These are phyloP conservation scores for Xylariaceae sp. DNA, from an alignment of 2,329 filamentous ascomycete species.

Conservation along the genomic window DNA sequence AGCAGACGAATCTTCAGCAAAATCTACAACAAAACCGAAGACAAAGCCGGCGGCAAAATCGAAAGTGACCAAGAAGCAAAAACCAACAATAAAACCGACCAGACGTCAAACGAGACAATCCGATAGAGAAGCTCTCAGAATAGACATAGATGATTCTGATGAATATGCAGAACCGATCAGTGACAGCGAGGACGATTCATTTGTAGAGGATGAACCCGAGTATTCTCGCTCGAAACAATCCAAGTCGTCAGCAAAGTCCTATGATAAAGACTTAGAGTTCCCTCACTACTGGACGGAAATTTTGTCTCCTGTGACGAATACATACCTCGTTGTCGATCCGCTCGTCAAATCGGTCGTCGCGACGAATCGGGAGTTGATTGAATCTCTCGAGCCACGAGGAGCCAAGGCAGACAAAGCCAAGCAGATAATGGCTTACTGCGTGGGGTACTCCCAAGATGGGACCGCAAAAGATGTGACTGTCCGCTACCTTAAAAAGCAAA, in stretches of 20 bases:
- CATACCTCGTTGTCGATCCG: constrained; percentile 72
- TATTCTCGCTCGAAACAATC: constrained; percentile 37
- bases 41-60: constrained; percentile 26
- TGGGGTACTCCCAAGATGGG: constrained; percentile 76
- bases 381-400: constrained; percentile 76
- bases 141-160: constrained; percentile 40
- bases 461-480: constrained; percentile 94
- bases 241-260: constrained; percentile 39
- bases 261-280: constrained; percentile 72
- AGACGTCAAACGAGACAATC: constrained; percentile 24
- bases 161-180: constrained; percentile 43
- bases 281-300: constrained; percentile 94
- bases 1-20: constrained; percentile 25
- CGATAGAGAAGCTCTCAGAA: constrained; percentile 26
- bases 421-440: constrained; percentile 83
- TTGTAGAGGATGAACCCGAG: constrained; percentile 51
- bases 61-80: constrained; percentile 21
- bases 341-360: constrained; percentile 64
- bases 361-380: constrained; percentile 64
- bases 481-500: constrained; percentile 75
- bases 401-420: constrained; percentile 77
- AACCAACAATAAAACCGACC: constrained; percentile 19
- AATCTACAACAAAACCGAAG: constrained; percentile 41
- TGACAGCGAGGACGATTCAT: constrained; percentile 55
- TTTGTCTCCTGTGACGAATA: constrained; percentile 73